A percentile compares a stretch with the other conserved stretches of the same genome.
These are phyloP conservation scores for Mucor irregularis DNA, from an alignment of 371 early-diverging fungal species.

Conservation along the genomic window DNA sequence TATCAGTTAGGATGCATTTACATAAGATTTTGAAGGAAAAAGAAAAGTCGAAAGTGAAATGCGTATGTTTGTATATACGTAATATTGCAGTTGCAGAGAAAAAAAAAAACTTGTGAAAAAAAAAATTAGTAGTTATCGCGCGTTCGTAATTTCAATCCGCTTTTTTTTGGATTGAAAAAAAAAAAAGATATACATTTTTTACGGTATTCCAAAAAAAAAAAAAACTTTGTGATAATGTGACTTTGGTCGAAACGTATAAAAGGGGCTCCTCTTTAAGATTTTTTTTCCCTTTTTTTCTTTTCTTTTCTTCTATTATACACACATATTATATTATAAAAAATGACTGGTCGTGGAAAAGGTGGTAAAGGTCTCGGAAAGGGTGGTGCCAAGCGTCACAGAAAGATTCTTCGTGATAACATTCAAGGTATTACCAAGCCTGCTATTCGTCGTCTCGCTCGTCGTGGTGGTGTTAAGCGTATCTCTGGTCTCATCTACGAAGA, in stretches of 20 bases:
- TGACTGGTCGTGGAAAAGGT: slow-evolving; percentile 97
- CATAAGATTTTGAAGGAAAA: too few species aligned
- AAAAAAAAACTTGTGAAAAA: neutral
- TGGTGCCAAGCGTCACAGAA: slow-evolving; percentile 98
- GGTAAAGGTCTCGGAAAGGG: slow-evolving; percentile 98
- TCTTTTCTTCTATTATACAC: slow-evolving; percentile 2
- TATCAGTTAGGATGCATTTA: too few species aligned
- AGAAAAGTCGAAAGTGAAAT: too few species aligned
- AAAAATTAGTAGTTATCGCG: slow-evolving; percentile 6
- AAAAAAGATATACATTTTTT: slow-evolving; percentile 15
- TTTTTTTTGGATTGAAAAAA: slow-evolving; percentile 11
- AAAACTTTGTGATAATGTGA: slow-evolving; percentile 14
- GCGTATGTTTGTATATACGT: too few species aligned
- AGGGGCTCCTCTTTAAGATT: slow-evolving; percentile 1
- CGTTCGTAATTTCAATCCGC: neutral
- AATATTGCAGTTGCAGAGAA: neutral
- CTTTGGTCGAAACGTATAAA: slow-evolving; percentile 20
- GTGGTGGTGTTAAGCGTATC: slow-evolving; percentile 99
- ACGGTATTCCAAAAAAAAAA: slow-evolving; percentile 10
- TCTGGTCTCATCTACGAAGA: slow-evolving; percentile 99
- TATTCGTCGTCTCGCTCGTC: slow-evolving; percentile 99
- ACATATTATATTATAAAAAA: slow-evolving; percentile 31
- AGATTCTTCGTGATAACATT: slow-evolving; percentile 98
- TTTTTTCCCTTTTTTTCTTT: slow-evolving; percentile 18
- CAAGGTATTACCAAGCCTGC: slow-evolving; percentile 99